Evolutionary conservation across 2,329 filamentous ascomycete genomes (phyloP).

Genomic region (Cladosporium oxysporum): DNA sequence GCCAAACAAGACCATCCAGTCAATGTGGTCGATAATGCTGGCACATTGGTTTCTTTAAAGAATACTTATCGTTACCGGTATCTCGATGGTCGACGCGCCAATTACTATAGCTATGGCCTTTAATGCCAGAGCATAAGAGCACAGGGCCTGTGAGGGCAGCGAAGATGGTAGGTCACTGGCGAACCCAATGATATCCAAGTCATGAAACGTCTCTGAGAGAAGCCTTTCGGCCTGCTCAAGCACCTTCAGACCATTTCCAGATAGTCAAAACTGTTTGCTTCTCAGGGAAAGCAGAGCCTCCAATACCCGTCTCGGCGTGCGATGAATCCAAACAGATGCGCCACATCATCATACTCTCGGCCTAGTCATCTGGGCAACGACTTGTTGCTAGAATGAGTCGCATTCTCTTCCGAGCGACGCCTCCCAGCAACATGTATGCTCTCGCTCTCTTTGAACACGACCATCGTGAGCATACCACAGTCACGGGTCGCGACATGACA

Average conservation of each 20-base stretch:
- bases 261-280: neutral
- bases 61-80: too few relatives aligned
- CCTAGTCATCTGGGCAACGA: neutral
- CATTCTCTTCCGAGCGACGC: neutral
- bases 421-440: neutral
- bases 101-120: too few relatives aligned
- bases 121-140: too few relatives aligned
- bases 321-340: neutral
- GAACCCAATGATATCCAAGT: too few relatives aligned
- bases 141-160: too few relatives aligned
- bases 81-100: too few relatives aligned
- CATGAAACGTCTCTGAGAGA: too few relatives aligned
- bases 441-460: neutral
- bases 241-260: neutral
- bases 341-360: neutral
- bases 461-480: neutral
- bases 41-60: too few relatives aligned
- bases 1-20: too few relatives aligned
- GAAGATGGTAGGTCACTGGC: too few relatives aligned
- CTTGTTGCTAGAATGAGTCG: neutral
- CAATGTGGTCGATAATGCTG: too few relatives aligned
- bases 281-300: neutral
- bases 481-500: neutral
- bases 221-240: too few relatives aligned
- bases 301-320: neutral